A percentile compares a stretch with the other conserved stretches of the same genome.
These are phyloP conservation scores for Sporothrix pallida DNA, from an alignment of 2,329 filamentous ascomycete genomes.

Conservation along the genomic window DNA sequence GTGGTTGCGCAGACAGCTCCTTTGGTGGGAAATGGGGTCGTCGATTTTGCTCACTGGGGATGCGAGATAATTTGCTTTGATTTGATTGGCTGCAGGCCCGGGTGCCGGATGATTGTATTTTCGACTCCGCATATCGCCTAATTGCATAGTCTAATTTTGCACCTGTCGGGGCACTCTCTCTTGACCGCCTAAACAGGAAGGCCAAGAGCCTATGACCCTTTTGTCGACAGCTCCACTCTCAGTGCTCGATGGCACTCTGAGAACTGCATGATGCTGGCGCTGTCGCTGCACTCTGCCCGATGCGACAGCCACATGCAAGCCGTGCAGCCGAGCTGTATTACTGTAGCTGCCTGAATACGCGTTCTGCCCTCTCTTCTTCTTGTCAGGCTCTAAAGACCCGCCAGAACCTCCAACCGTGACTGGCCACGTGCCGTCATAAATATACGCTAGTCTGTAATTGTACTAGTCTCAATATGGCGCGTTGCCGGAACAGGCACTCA, in stretches of 20 bases:
- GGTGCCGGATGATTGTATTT: slow-evolving; percentile 33
- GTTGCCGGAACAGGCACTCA: background rate
- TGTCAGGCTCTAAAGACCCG: slow-evolving; percentile 1
- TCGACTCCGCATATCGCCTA: slow-evolving; percentile 16
- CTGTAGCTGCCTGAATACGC: slow-evolving; percentile 2
- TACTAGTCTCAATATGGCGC: slow-evolving; percentile 21
- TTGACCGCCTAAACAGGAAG: background rate
- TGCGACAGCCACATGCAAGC: slow-evolving; percentile 12
- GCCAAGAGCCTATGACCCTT: background rate
- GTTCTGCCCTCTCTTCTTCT: background rate
- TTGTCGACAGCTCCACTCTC: background rate
- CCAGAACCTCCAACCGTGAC: slow-evolving; percentile 37
- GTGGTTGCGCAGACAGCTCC: slow-evolving; percentile 22
- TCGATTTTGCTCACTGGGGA: slow-evolving; percentile 32
- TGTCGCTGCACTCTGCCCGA: slow-evolving; percentile 12
- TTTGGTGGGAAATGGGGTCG: slow-evolving; percentile 28
- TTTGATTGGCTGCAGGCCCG: slow-evolving; percentile 35
- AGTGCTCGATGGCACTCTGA: background rate
- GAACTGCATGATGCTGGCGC: background rate
- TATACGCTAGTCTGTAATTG: background rate
- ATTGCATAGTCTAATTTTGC: background rate
- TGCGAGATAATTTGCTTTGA: slow-evolving; percentile 36
- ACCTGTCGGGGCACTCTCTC: background rate
- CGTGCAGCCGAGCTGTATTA: background rate
- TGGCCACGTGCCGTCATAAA: slow-evolving; percentile 37